Conservation (phyloP, 257 asterid species). For the Ajuga chamaepitys region DNA sequence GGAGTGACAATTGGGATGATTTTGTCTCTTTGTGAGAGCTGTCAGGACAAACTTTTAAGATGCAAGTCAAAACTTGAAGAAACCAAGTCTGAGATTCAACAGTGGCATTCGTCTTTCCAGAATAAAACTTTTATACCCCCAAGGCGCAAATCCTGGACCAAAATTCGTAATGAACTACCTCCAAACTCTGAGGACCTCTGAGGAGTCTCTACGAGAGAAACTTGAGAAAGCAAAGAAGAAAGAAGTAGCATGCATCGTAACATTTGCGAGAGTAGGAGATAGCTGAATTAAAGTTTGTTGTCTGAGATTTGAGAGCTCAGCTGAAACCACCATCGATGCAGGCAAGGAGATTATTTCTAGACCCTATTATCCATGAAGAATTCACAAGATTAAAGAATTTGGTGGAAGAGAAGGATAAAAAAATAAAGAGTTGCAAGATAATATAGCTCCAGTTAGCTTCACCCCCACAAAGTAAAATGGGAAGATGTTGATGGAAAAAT, state of each 20-base stretch:
- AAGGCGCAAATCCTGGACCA: constrained; percentile 76
- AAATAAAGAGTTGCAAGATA: constrained; percentile 90
- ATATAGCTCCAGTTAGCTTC: constrained; percentile 84
- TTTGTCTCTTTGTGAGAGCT: constrained; percentile 86
- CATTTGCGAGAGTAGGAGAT: constrained; percentile 99
- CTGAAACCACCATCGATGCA: constrained; percentile 98
- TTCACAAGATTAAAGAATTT: constrained; percentile 88
- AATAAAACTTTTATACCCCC: constrained; percentile 61
- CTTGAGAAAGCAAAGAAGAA: constrained; percentile 91
- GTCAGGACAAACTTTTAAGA: constrained; percentile 66
- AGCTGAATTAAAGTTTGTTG: constrained; percentile 96
- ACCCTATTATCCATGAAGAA: constrained; percentile 97
- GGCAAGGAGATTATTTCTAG: constrained; percentile 87
- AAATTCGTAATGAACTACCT: constrained; percentile 53
- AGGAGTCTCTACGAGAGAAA: constrained; percentile 90
- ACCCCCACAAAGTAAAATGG: constrained; percentile 98
- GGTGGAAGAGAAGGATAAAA: constrained; percentile 98
- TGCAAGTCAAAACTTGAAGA: constrained; percentile 80
- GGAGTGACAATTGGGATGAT: constrained; percentile 90
- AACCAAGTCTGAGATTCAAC: constrained; percentile 77
- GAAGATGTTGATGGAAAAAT: constrained; percentile 92
- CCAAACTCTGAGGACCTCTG: constrained; percentile 79
- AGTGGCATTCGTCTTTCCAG: constrained; percentile 89
- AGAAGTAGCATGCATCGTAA: constrained; percentile 94
- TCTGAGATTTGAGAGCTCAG: constrained; percentile 92